Conservation (phyloP, 208 protist genomes). For the Acanthamoeba castellanii region DNA sequence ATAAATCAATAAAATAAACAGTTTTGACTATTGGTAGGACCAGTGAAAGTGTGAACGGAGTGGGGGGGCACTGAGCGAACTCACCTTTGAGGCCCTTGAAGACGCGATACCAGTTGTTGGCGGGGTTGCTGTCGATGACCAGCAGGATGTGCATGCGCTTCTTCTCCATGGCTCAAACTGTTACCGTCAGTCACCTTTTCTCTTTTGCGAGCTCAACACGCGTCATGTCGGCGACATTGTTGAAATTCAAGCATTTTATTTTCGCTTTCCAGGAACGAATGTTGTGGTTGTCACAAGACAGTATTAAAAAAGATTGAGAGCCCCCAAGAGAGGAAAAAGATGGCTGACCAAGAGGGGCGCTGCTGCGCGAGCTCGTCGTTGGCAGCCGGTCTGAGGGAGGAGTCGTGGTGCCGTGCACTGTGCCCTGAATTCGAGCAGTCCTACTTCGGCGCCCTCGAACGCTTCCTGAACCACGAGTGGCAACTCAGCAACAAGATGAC, state of each 20-base stretch:
- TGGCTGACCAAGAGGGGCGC: background rate
- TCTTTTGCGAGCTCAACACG: too few relatives aligned
- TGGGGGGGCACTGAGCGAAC: too few relatives aligned
- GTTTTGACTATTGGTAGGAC: too few relatives aligned
- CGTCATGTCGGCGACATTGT: too few relatives aligned
- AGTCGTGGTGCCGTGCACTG: background rate
- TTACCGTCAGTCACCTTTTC: background rate
- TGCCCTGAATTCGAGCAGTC: background rate
- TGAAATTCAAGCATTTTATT: too few relatives aligned
- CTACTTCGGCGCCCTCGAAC: background rate
- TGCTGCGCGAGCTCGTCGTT: background rate
- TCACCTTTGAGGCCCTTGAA: slow-evolving; percentile 10
- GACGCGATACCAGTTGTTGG: background rate
- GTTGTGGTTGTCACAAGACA: too few relatives aligned
- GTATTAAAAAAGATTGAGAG: too few relatives aligned
- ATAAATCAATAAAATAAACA: background rate
- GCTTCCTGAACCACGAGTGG: background rate
- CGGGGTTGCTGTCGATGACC: slow-evolving; percentile 3
- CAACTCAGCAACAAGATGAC: background rate
- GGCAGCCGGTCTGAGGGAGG: background rate
- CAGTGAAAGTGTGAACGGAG: background rate
- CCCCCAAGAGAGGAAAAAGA: too few relatives aligned
- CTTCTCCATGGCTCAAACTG: too few relatives aligned
- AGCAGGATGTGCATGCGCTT: background rate
- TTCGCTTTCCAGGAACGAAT: too few relatives aligned